phyloP scores from a whole-genome alignment of 2,329 filamentous ascomycete species.

The Pseudogymnoascus sp. region DNA sequence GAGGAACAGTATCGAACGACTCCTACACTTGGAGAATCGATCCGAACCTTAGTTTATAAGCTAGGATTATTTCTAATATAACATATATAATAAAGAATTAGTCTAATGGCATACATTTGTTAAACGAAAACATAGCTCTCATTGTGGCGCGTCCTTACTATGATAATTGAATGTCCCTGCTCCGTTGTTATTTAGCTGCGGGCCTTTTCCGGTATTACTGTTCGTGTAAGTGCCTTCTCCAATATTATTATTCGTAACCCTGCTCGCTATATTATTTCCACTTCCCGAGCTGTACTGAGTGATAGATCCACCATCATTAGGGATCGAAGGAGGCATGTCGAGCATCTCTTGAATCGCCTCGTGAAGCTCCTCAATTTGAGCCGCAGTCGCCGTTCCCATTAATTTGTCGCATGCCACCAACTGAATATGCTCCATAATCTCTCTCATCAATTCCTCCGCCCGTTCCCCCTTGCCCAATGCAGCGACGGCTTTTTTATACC shows the following conservation, averaged over 20 bases:
- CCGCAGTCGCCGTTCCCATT: background rate
- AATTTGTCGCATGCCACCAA: constrained; percentile 16
- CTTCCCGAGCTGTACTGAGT: background rate
- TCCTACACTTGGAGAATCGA: constrained; percentile 11
- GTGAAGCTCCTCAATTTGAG: background rate
- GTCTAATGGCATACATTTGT: background rate
- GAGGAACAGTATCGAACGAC: constrained; percentile 20
- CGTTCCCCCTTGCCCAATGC: constrained; percentile 20
- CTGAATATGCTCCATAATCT: constrained; percentile 24
- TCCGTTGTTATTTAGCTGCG: background rate
- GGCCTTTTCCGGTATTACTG: background rate
- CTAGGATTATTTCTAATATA: constrained; percentile 7
- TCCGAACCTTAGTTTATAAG: too few species aligned
- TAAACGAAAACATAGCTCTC: background rate
- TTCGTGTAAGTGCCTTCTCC: background rate
- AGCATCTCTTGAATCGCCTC: background rate
- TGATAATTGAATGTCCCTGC: background rate
- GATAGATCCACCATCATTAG: background rate
- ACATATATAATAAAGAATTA: too few species aligned
- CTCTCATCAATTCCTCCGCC: constrained; percentile 24
- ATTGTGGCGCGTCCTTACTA: background rate
- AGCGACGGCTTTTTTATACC: constrained; percentile 19
- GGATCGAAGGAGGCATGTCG: background rate
- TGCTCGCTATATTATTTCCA: background rate
- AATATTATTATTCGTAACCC: background rate